Evolutionary conservation across 139 green algal genomes (phyloP).

Genomic region (Limnomonas spitsbergensis): DNA sequence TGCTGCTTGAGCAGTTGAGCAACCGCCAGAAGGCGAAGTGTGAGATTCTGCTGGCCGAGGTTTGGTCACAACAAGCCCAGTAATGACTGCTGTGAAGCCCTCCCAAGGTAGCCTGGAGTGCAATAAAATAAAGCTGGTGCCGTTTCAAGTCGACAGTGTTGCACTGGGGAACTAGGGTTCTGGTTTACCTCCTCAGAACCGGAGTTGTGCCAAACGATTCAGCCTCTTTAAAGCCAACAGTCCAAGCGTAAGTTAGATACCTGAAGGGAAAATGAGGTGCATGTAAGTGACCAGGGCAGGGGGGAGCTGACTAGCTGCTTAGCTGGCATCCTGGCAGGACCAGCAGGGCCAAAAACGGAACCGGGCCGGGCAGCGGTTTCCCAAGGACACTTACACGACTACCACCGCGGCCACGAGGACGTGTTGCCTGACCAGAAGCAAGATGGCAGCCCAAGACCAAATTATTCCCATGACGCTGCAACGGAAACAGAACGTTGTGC

Average conservation of each 20-base stretch:
- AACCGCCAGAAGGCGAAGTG: too few species aligned
- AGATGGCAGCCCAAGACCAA: background rate
- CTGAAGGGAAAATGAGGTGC: background rate
- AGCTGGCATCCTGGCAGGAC: too few species aligned
- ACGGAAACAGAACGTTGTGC: background rate
- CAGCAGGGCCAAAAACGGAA: too few species aligned
- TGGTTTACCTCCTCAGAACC: background rate
- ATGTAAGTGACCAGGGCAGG: background rate
- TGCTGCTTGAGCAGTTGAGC: too few species aligned
- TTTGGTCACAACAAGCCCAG: too few species aligned
- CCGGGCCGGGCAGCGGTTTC: too few species aligned
- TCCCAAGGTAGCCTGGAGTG: too few species aligned
- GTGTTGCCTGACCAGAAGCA: background rate
- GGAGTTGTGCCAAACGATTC: background rate
- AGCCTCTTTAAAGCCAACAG: conserved; percentile 1
- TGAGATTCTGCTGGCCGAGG: too few species aligned
- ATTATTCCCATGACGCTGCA: background rate
- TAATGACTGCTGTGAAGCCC: too few species aligned
- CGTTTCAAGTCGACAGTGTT: too few species aligned
- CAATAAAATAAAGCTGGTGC: too few species aligned
- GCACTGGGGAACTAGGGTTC: too few species aligned
- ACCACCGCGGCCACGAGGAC: background rate
- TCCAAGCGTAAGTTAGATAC: background rate
- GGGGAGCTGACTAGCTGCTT: background rate
- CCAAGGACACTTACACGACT: background rate